Evolutionary conservation across 2,329 filamentous ascomycete genomes (phyloP).

Genomic region (Hypoxylon sp.): DNA sequence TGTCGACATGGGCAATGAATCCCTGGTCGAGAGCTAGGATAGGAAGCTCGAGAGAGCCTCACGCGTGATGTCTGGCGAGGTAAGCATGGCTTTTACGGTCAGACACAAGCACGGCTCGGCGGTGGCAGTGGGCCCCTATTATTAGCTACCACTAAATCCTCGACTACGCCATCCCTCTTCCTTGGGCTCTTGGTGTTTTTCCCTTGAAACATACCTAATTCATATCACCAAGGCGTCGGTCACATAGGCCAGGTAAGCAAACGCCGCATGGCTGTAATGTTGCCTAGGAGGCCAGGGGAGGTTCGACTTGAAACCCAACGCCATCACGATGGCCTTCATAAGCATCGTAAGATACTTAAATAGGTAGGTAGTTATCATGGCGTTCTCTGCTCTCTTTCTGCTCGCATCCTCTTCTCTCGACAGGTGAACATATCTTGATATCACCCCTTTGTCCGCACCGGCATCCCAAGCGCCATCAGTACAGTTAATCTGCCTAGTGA

Average conservation of each 20-base stretch:
- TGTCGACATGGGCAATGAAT: not conserved
- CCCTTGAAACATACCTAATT: constrained; percentile 25
- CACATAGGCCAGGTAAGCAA: too few relatives aligned
- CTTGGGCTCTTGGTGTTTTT: not conserved
- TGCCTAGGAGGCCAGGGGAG: not conserved
- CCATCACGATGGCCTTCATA: not conserved
- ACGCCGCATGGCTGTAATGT: constrained; percentile 2
- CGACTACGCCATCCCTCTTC: constrained; percentile 3
- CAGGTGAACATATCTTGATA: not conserved
- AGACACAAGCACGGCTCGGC: not conserved
- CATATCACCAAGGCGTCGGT: constrained; percentile 1
- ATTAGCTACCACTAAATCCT: constrained; percentile 18
- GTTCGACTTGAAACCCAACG: not conserved
- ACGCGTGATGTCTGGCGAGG: too few relatives aligned
- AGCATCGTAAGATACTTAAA: not conserved
- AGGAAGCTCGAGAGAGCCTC: not conserved
- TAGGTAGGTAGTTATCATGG: not conserved
- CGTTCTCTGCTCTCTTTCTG: not conserved
- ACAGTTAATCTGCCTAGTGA: not conserved
- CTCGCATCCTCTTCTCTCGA: not conserved
- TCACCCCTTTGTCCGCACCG: not conserved
- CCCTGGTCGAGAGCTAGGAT: not conserved
- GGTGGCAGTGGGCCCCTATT: constrained; percentile 5
- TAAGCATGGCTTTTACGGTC: too few relatives aligned
- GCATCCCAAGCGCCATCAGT: not conserved